phyloP scores from a whole-genome alignment of 441 rosid species.

The Bocquillonia castaneifolia region DNA sequence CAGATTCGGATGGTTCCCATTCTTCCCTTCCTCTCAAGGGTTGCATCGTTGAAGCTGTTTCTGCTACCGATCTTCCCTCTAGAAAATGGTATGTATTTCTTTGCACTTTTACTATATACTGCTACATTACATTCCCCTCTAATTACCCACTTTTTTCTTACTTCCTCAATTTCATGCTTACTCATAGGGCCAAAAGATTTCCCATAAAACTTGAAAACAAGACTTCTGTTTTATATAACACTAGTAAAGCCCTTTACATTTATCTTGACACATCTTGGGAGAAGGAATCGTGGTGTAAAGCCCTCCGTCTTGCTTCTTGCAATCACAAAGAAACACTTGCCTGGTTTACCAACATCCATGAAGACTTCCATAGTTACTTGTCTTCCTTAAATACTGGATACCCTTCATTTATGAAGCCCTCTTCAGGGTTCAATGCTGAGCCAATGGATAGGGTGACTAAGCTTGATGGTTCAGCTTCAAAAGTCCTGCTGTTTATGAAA shows the following conservation, averaged over 20 bases:
- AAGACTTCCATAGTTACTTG: constrained; percentile 59
- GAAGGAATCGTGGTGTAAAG: constrained; percentile 99
- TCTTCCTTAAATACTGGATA: constrained; percentile 56
- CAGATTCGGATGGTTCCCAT: constrained; percentile 46
- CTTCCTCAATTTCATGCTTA: too few relatives aligned
- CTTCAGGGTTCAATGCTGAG: constrained; percentile 45
- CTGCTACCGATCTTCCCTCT: constrained; percentile 59
- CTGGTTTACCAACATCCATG: constrained; percentile 54
- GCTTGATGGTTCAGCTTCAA: constrained; percentile 60
- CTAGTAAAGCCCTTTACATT: constrained; percentile 55
- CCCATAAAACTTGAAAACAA: constrained; percentile 79
- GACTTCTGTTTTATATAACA: constrained; percentile 48
- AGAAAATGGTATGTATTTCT: constrained; percentile 56
- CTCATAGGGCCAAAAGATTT: constrained; percentile 95
- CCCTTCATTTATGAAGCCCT: constrained; percentile 75
- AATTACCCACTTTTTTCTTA: too few relatives aligned
- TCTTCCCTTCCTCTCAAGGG: constrained; percentile 43
- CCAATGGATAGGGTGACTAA: constrained; percentile 45
- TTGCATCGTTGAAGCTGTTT: constrained; percentile 71
- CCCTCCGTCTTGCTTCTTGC: constrained; percentile 87
- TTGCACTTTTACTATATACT: background rate
- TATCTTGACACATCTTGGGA: constrained; percentile 96
- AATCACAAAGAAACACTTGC: constrained; percentile 45
- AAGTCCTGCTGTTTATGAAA: constrained; percentile 64
- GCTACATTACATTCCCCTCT: background rate